These are phyloP conservation scores for Blattamonas nauphoetae DNA, from an alignment of 78 protist genomes.

Conservation along the genomic window DNA sequence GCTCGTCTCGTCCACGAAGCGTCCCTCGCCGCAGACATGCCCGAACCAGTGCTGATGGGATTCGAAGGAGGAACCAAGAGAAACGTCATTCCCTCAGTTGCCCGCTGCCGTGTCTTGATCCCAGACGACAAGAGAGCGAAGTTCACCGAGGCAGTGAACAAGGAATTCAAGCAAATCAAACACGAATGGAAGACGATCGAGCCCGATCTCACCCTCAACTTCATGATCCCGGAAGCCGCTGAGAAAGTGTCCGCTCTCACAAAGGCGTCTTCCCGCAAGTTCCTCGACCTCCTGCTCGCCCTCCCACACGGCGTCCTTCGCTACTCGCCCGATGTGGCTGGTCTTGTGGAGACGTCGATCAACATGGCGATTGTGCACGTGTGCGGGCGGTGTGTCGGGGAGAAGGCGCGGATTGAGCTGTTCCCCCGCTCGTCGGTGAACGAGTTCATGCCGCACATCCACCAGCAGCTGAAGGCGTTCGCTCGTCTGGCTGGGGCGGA, in stretches of 20 bases:
- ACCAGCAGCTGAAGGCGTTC: slow-evolving; percentile 1
- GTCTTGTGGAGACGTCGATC: slow-evolving; percentile 31
- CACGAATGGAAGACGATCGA: background rate
- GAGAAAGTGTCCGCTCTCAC: background rate
- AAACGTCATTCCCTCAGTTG: background rate
- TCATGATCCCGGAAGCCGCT: background rate
- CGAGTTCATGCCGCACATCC: background rate
- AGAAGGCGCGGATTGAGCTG: background rate
- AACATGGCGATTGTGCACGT: background rate
- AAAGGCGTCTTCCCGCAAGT: slow-evolving; percentile 7
- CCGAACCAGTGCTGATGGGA: background rate
- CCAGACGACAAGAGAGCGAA: background rate
- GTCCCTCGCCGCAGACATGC: background rate
- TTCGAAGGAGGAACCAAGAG: background rate
- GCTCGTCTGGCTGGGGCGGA: slow-evolving; percentile 14
- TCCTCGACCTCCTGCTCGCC: background rate
- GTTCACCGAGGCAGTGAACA: background rate
- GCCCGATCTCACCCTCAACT: background rate
- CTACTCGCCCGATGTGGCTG: slow-evolving; percentile 14
- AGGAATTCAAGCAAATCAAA: background rate
- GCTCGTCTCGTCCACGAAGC: slow-evolving; percentile 2
- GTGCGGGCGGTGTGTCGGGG: background rate
- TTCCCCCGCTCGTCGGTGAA: background rate
- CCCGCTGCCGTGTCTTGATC: background rate
- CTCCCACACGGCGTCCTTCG: slow-evolving; percentile 25